These are phyloP conservation scores for Jatropha curcas DNA, from an alignment of 345 rosid genomes.

Conservation along the genomic window DNA sequence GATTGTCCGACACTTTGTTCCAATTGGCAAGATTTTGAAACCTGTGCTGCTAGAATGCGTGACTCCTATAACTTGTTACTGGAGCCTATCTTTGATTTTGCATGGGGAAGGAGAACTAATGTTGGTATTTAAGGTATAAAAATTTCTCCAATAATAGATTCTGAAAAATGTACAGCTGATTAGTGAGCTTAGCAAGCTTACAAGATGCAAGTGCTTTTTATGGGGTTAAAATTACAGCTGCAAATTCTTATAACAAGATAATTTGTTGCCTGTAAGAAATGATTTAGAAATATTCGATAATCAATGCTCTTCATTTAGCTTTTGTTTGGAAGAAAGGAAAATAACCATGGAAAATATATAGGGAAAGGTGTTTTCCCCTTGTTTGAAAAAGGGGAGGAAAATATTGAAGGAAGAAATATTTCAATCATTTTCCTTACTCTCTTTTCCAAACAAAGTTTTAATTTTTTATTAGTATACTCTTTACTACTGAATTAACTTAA, in stretches of 20 bases:
- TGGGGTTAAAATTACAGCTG: not conserved
- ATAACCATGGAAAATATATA: no score
- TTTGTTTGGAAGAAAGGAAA: no score
- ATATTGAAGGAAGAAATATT: no score
- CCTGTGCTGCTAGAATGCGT: conserved; percentile 79
- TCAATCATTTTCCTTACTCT: no score
- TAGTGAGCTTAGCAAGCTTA: not conserved
- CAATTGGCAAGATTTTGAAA: conserved; percentile 70
- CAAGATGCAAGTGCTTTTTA: not conserved
- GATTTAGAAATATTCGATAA: not conserved
- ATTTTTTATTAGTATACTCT: not conserved
- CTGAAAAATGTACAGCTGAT: not conserved
- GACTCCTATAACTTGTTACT: conserved; percentile 79
- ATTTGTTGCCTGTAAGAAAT: not conserved
- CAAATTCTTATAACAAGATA: not conserved
- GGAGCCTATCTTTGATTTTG: conserved; percentile 71
- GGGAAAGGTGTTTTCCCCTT: no score
- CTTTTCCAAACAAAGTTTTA: no score
- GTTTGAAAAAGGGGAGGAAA: no score
- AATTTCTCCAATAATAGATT: not conserved
- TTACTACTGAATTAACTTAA: not conserved
- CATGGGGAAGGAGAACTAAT: conserved; percentile 63
- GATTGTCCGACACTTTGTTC: conserved; percentile 57
- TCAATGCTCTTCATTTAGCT: not conserved
- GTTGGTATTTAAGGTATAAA: conserved; percentile 66